Base-by-base conservation (phyloP, 1,284 basidiomycete genomes). In the Ustilago bromivora region DNA sequence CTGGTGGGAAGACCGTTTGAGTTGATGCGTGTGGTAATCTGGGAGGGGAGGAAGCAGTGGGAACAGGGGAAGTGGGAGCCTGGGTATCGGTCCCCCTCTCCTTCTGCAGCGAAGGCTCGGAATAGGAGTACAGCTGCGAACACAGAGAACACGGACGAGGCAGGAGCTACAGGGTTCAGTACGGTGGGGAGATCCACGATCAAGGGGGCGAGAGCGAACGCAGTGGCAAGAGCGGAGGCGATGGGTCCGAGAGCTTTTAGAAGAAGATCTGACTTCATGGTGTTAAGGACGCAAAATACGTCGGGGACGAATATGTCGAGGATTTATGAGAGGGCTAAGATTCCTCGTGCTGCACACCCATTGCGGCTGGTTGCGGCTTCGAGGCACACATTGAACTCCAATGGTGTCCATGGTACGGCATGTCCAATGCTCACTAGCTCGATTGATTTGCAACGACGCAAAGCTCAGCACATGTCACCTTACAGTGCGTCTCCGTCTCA, bases 1-100 rank as follows among this genome's bases (percentile, higher is more conserved):
- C 54, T 84, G 5, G 80, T 87, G 7, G 84, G 86, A 0, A 63
- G 87, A 7, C 87, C 87, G 4, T 84, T 86, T 54, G 87, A 87
- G 61, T 66, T 86, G 47, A 76, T 83, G 71, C 74, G 87, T 10
- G 77, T 77, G 3, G 86, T 86, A 15, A 81, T 87, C 23, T 86
- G 80, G 80, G 78, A 86, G 38, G 85, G 86, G 0, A 47, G 82
- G 8, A 73, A 82, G 49, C 63, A 72, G 23, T 85, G 83, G 85
- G 82, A 83, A 17, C 78, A 80, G 60, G 71, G 66, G 10, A 78
- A 80, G 38, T 70, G 75, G 2, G 74, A 77, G 46, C 46, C 74
- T 7, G 69, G 69, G 17, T 73, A 65, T 40, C 71, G 62, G 8
- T 9, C 57, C 0, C 60, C 1, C 12, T 17, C 61, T 57, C 52